Base-by-base conservation (phyloP, 192 early-diverging fungal genomes). In the Chytriomyces sp. region DNA sequence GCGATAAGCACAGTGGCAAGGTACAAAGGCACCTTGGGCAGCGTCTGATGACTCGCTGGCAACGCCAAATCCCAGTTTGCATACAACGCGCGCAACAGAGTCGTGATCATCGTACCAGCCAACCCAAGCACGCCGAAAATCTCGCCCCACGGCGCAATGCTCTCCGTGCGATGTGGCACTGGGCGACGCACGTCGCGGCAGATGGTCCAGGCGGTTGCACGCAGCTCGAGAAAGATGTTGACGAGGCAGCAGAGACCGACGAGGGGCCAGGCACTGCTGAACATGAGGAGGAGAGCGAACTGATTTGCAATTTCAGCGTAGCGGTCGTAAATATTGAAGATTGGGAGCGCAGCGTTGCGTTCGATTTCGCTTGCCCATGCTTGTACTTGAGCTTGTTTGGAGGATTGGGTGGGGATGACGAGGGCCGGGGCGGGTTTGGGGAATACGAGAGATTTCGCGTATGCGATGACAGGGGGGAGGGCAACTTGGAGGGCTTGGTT, bases 291-390 rank as follows among this genome's bases (percentile, higher is more conserved):
- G 70, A 93, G 90, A 17, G 92, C 94, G 86, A 95, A 98, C 89
- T 97, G 95, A 64, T 91, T 88, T 63, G 90, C 88, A 91, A 98
- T 93, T 78, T 96, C 94, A 36, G 90, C 89, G 72, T 95, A 96
- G 77, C 96, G 93, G 57, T 87, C 87, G 59, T 92, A 94, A 58
- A 93, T 88, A 69, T 90, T 86, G 75, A 96, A 96, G 37, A 79
- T 86, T 14, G 91, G 90, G 63, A 92, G 78, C 8, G 74, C 82
- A 19, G 83, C 82, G 59, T 94, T 87, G 33, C 80, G 81, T 44
- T 76, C 41, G 19, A 90, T 82, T 26, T 77, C 78, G 38, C 86
- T 78, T 68, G 91, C 74, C 38, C 89, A 89, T 14, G 40, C 38
- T 14, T 22, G 44, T n/a, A 49, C 22, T n/a, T n/a, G 22, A 14